Evolutionary conservation across 2,329 filamentous ascomycete species (phyloP).

Genomic region (Lasiodiplodia sp.): DNA sequence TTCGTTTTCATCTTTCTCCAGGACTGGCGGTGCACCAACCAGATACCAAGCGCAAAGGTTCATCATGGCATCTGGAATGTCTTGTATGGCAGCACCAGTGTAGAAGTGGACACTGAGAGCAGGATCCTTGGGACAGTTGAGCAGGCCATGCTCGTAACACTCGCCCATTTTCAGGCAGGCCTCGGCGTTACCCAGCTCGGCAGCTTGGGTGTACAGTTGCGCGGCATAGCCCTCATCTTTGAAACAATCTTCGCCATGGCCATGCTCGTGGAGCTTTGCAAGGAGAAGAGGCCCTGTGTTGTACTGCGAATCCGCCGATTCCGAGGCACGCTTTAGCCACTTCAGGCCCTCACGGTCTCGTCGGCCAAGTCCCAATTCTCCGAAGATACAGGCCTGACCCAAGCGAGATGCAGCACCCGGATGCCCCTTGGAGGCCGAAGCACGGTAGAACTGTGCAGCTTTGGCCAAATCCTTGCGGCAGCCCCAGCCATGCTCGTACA

Average conservation of each 20-base stretch:
- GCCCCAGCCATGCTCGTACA: constrained; percentile 98
- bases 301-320: constrained; percentile 89
- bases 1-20: constrained; percentile 95
- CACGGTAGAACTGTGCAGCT: constrained; percentile 90
- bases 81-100: constrained; percentile 85
- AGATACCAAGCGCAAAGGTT: constrained; percentile 98
- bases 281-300: constrained; percentile 93
- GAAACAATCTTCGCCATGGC: constrained; percentile 90
- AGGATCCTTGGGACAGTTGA: constrained; percentile 88
- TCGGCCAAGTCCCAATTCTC: constrained; percentile 84
- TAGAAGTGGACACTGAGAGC: constrained; percentile 97
- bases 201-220: constrained; percentile 91
- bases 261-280: constrained; percentile 84
- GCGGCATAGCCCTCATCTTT: constrained; percentile 88
- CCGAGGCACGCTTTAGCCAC: constrained; percentile 92
- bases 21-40: constrained; percentile 87
- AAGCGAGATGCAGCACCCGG: constrained; percentile 94
- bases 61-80: constrained; percentile 93
- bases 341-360: constrained; percentile 91
- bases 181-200: constrained; percentile 87
- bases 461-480: constrained; percentile 88
- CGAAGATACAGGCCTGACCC: constrained; percentile 86
- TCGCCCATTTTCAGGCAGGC: constrained; percentile 91
- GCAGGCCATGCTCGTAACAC: constrained; percentile 90
- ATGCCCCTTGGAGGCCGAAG: constrained; percentile 90